Conservation (phyloP, 805 yeast species). For the Candida ovalis region DNA sequence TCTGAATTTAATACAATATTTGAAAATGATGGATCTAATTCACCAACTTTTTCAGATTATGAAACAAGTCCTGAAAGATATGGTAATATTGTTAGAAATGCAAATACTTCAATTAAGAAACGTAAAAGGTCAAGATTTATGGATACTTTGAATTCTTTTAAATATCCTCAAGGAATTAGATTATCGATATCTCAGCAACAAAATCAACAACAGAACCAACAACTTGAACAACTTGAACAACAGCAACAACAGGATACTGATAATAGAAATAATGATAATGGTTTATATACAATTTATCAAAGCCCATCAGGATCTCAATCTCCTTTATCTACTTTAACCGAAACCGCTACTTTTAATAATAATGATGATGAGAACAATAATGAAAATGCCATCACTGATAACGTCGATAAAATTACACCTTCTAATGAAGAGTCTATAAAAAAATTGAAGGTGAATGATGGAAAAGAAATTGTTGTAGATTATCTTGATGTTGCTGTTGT, state of each 20-base stretch:
- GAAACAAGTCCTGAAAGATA: constrained; percentile 1
- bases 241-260: background rate
- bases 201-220: background rate
- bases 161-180: background rate
- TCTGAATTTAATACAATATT: constrained; percentile 23
- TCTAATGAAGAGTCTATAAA: too few species aligned
- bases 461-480: background rate
- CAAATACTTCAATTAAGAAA: constrained; percentile 10
- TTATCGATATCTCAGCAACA: background rate
- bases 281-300: background rate
- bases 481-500: background rate
- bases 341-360: too few species aligned
- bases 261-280: background rate
- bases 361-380: too few species aligned
- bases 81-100: constrained; percentile 1
- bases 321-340: background rate
- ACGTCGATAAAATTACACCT: too few species aligned
- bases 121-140: constrained; percentile 13
- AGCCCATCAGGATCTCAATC: background rate
- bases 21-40: background rate
- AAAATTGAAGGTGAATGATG: too few species aligned
- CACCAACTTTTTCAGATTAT: background rate
- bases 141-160: constrained; percentile 8
- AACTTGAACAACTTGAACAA: background rate
- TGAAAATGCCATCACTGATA: background rate